Evolutionary conservation across 441 rosid genomes (phyloP), one percentile per base, ranked within the genome.

Genomic region (Aleurites moluccanus): DNA sequence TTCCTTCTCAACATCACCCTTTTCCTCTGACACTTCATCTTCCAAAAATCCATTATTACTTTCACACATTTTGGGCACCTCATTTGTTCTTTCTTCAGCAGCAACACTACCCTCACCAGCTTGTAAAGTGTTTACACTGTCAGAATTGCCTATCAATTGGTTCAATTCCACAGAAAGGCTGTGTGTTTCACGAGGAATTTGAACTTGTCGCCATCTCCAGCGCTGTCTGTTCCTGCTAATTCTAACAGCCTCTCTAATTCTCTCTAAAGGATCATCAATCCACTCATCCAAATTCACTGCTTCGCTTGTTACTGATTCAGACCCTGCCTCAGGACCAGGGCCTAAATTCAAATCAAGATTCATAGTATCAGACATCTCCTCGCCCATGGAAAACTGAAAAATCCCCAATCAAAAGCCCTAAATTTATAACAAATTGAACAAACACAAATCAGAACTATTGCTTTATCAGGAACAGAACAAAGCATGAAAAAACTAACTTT

Each of bases 321-420:
- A 81, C 44, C 44, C 90, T 27, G 83, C 77, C 83, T 92, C 97
- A 49, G 96, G 92, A 76, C 76, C 89, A 69, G 97, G 98, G 59
- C 94, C 94, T 73, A 92, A 86, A 80, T 94, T 92, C 91, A 94
- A 90, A 84, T 92, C 98, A 67, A 94, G 98, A 80, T 94, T 92
- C 97, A 94, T 91, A 13, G 91, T 83, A 73, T 91, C 91, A 55
- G 93, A 82, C 73, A 89, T 82, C 83, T 87, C 94, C 62, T 90
- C 95, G 52, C 76, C 92, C 97, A 92, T 92, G 76, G 57, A 74
- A 80, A 61, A 67, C 16, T 71, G 45, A 64, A 62, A 23, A 71
- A 78, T 44, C 56, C 74, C 30, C 30, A 28, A 28, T 28, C 30
- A 28, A 60, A 49, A 47, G 69, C 40, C 79, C 77, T 68, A 53